These are phyloP conservation scores for Phialemonium atrogriseum DNA, from an alignment of 2,329 filamentous ascomycete species.

Conservation along the genomic window DNA sequence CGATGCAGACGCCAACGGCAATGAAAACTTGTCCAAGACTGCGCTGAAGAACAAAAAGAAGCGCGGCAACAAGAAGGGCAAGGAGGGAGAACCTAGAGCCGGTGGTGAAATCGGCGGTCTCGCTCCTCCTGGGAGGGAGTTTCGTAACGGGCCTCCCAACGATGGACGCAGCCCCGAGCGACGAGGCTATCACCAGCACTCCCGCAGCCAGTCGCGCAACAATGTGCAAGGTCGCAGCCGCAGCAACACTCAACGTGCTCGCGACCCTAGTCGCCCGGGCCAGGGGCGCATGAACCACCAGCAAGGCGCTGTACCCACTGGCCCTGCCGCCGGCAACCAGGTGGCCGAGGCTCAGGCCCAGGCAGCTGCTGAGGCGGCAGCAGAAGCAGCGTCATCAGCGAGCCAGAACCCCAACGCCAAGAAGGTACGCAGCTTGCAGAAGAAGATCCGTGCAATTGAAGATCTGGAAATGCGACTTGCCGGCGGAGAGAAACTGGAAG, in stretches of 20 bases:
- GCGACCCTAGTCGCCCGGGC: conserved; percentile 16
- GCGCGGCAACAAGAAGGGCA: conserved; percentile 80
- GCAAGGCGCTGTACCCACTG: no score
- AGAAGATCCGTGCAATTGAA: conserved; percentile 97
- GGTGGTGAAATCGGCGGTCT: conserved; percentile 37
- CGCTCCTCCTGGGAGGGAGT: conserved; percentile 35
- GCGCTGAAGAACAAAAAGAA: conserved; percentile 99
- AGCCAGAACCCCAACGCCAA: conserved; percentile 70
- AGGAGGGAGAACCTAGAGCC: conserved; percentile 58
- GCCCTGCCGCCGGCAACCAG: no score
- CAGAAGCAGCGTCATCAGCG: conserved; percentile 41
- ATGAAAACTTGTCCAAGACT: conserved; percentile 72
- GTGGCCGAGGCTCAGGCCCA: conserved; percentile 17
- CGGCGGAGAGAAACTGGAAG: conserved; percentile 91
- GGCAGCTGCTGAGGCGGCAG: conserved; percentile 22
- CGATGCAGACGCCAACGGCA: conserved; percentile 56
- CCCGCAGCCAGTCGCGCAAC: conserved; percentile 45
- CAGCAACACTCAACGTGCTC: conserved; percentile 37
- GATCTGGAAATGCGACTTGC: conserved; percentile 96
- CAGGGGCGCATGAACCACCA: conserved; percentile 21
- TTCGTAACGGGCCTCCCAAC: conserved; percentile 33
- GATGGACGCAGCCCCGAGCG: conserved; percentile 61
- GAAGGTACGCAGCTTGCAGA: conserved; percentile 86
- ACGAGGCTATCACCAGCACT: conserved; percentile 41
- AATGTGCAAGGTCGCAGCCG: conserved; percentile 40